Evolutionary conservation across 305 asterid species (phyloP).

Genomic region (Fraxinus xanthoxyloides): DNA sequence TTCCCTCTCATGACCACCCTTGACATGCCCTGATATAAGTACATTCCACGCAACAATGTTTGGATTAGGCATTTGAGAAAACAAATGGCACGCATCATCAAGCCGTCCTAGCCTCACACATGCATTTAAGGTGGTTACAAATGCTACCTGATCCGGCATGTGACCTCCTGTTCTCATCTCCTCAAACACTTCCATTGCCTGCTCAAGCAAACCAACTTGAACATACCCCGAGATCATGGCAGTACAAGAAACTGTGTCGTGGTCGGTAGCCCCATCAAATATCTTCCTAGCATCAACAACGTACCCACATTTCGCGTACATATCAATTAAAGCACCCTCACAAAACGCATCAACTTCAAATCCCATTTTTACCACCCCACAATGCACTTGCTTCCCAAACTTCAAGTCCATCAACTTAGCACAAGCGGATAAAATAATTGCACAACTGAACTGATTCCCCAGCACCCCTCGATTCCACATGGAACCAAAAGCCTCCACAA

Average conservation of each 20-base stretch:
- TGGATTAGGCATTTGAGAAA: slow-evolving; percentile 52
- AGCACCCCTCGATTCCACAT: slow-evolving; percentile 57
- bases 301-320: slow-evolving; percentile 76
- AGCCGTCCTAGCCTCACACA: slow-evolving; percentile 60
- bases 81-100: slow-evolving; percentile 55
- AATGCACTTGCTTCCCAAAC: slow-evolving; percentile 69
- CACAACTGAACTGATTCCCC: slow-evolving; percentile 73
- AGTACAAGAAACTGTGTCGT: slow-evolving; percentile 74
- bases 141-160: slow-evolving; percentile 64
- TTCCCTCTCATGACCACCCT: slow-evolving; percentile 55
- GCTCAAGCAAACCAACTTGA: slow-evolving; percentile 52
- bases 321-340: slow-evolving; percentile 71
- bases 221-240: slow-evolving; percentile 72
- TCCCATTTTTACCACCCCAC: slow-evolving; percentile 48
- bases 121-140: slow-evolving; percentile 60
- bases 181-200: slow-evolving; percentile 56
- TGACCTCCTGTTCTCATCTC: slow-evolving; percentile 54
- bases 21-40: slow-evolving; percentile 80
- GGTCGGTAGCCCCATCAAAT: slow-evolving; percentile 51
- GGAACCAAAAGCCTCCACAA: slow-evolving; percentile 41
- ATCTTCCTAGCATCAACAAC: slow-evolving; percentile 55
- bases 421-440: slow-evolving; percentile 69
- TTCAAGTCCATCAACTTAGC: slow-evolving; percentile 49
- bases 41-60: slow-evolving; percentile 80
- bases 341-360: slow-evolving; percentile 52